These are phyloP conservation scores for Schizosaccharomyces osmophilus DNA, from an alignment of 805 yeast species.

Conservation along the genomic window DNA sequence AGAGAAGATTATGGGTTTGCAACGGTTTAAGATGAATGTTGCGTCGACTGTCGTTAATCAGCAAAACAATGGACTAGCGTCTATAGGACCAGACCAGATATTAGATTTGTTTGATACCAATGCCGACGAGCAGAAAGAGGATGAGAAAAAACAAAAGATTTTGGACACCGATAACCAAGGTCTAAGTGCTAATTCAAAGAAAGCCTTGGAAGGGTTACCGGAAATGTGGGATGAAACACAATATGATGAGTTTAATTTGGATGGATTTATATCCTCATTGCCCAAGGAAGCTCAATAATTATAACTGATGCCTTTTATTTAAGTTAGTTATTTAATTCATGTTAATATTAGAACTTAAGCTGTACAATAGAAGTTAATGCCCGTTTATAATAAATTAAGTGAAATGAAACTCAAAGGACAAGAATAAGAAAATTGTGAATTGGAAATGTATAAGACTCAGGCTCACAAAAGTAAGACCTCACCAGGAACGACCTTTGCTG, in stretches of 20 bases:
- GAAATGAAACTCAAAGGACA: not conserved
- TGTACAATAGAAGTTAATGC: not conserved
- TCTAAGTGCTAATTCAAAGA: constrained; percentile 43
- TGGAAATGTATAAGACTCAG: too few relatives aligned
- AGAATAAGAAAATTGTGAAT: not conserved
- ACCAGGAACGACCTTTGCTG: too few relatives aligned
- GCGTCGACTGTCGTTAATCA: constrained; percentile 92
- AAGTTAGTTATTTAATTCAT: not conserved
- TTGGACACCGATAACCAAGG: constrained; percentile 40
- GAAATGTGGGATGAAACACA: constrained; percentile 93
- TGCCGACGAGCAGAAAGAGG: constrained; percentile 14
- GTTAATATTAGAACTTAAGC: not conserved
- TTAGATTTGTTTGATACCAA: constrained; percentile 69
- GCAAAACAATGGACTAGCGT: constrained; percentile 81
- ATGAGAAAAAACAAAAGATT: constrained; percentile 12
- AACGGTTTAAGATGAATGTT: constrained; percentile 87
- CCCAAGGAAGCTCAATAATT: not conserved
- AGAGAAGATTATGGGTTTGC: constrained; percentile 95
- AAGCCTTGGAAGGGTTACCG: constrained; percentile 66
- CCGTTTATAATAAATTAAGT: not conserved
- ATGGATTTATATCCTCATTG: constrained; percentile 49
- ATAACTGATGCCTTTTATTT: not conserved
- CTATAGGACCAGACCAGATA: constrained; percentile 91
- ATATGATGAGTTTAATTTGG: constrained; percentile 89
- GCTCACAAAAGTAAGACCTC: too few relatives aligned